These are phyloP conservation scores for Pestalotiopsis sp. DNA, from an alignment of 2,329 filamentous ascomycete species.

Conservation along the genomic window DNA sequence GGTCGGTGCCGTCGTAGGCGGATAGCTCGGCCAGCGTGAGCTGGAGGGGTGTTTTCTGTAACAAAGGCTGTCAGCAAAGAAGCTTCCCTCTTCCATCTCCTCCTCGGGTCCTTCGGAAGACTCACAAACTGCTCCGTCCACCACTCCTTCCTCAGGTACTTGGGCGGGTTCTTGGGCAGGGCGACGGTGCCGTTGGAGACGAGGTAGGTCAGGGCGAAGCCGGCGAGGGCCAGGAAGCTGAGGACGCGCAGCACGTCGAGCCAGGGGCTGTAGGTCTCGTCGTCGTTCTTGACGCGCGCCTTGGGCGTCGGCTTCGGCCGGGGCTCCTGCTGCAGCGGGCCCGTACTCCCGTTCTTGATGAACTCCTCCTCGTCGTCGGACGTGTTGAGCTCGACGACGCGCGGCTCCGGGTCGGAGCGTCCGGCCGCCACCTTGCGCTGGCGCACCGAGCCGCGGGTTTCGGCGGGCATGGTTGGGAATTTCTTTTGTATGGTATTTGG, in stretches of 20 bases:
- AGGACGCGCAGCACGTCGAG: conserved; percentile 73
- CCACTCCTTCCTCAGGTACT: conserved; percentile 61
- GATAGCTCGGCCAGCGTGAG: conserved; percentile 77
- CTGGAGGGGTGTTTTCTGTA: conserved; percentile 38
- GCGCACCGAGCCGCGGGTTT: conserved; percentile 36
- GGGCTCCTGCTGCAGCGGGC: conserved; percentile 12
- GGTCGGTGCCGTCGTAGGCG: conserved; percentile 76
- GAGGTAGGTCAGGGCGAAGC: conserved; percentile 74
- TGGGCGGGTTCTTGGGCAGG: conserved; percentile 66
- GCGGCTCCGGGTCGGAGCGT: conserved; percentile 19
- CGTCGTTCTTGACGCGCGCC: conserved; percentile 61
- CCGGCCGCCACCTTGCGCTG: conserved; percentile 43
- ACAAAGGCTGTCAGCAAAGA: conserved; percentile 30
- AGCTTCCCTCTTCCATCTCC: background rate
- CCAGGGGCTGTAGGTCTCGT: conserved; percentile 50
- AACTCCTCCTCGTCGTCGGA: conserved; percentile 4
- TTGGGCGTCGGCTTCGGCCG: conserved; percentile 31
- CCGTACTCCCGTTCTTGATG: background rate
- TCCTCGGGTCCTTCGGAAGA: conserved; percentile 11
- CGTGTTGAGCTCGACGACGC: conserved; percentile 31
- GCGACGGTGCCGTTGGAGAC: conserved; percentile 70
- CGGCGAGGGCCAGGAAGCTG: conserved; percentile 67
- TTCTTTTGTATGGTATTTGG: no score
- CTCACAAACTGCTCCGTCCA: conserved; percentile 66
- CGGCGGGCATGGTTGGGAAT: conserved; percentile 18